phyloP scores from a whole-genome alignment of 2,329 filamentous ascomycete species.

The Cordyceps fumosorosea region DNA sequence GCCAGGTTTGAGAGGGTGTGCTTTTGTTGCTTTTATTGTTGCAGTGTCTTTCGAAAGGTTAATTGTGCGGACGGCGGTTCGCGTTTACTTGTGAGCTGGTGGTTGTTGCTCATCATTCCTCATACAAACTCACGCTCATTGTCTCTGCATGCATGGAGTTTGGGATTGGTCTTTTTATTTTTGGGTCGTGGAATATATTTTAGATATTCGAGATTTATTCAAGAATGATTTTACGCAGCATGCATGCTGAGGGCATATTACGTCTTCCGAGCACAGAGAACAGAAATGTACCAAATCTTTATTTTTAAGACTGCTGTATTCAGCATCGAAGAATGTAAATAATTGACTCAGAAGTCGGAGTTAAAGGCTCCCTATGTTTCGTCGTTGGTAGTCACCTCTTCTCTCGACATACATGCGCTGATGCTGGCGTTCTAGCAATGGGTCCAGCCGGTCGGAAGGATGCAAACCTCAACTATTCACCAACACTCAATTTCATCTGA shows the following conservation, averaged over 20 bases:
- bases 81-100: background rate
- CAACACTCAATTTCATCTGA: background rate
- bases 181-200: background rate
- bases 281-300: constrained; percentile 1
- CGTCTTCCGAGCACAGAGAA: background rate
- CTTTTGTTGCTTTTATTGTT: background rate
- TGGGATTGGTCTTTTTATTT: background rate
- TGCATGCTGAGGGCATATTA: background rate
- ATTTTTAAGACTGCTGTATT: too few species aligned
- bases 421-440: background rate
- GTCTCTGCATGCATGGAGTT: constrained; percentile 12
- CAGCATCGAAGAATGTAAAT: too few species aligned
- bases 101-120: background rate
- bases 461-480: background rate
- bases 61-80: background rate
- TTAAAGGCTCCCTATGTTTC: too few species aligned
- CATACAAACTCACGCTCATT: constrained; percentile 6
- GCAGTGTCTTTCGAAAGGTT: background rate
- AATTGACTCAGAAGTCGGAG: too few species aligned
- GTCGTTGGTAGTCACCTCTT: too few species aligned
- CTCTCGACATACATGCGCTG: background rate
- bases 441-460: too few species aligned
- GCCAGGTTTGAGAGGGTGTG: constrained; percentile 16
- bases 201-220: background rate
- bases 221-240: background rate